phyloP scores from a whole-genome alignment of 176 grass and related monocot genomes.

The Musa schizocarpa region DNA sequence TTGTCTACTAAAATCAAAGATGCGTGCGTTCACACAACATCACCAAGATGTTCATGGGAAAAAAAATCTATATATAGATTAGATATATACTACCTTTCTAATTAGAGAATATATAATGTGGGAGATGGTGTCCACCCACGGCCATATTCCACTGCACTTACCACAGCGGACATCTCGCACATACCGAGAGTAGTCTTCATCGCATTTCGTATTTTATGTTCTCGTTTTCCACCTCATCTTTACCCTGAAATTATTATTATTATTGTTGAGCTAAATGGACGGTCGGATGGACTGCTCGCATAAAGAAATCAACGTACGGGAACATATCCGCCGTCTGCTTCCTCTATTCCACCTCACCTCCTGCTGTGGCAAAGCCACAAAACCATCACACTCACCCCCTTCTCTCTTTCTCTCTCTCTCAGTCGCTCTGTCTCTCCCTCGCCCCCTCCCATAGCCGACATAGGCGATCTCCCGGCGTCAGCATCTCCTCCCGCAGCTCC shows the following conservation, averaged over 20 bases:
- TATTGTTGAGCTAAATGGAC: not conserved
- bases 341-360: not conserved
- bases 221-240: not conserved
- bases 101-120: too few relatives aligned
- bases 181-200: too few relatives aligned
- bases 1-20: too few relatives aligned
- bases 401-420: not conserved
- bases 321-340: not conserved
- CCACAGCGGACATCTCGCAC: too few relatives aligned
- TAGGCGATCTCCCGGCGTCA: not conserved
- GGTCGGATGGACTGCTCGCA: not conserved
- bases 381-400: not conserved
- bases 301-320: not conserved
- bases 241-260: not conserved
- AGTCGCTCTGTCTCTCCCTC: not conserved
- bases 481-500: not conserved
- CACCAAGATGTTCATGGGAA: too few relatives aligned
- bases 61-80: too few relatives aligned
- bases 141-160: too few relatives aligned
- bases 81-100: too few relatives aligned
- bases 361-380: not conserved
- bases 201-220: too few relatives aligned
- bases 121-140: too few relatives aligned
- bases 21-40: too few relatives aligned
- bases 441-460: not conserved